Evolutionary conservation across 73 alveolate genomes (phyloP).

Genomic region (Durusdinium trenchii): DNA sequence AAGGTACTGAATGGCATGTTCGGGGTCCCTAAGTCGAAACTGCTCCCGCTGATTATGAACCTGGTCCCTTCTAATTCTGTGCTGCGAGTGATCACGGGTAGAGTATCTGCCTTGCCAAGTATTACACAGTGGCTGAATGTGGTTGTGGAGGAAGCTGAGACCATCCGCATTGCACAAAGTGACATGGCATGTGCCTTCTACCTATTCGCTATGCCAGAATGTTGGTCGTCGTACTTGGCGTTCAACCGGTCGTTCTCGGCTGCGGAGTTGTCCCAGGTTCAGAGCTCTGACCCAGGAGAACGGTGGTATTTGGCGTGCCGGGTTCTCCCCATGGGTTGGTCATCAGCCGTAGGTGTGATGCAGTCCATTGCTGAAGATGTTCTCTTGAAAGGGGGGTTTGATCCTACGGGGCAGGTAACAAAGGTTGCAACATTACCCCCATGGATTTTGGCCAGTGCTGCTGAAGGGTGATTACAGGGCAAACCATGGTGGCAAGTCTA

Average conservation of each 20-base stretch:
- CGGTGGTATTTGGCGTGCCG: not conserved
- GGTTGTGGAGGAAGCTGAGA: too few relatives aligned
- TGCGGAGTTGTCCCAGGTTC: not conserved
- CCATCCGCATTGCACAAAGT: too few relatives aligned
- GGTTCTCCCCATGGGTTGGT: too few relatives aligned
- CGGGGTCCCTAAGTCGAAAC: not conserved
- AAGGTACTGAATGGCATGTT: not conserved
- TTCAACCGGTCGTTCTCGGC: not conserved
- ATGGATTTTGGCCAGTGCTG: too few relatives aligned
- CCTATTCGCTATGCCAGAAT: too few relatives aligned
- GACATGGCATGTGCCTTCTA: too few relatives aligned
- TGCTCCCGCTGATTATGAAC: not conserved
- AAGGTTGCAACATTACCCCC: too few relatives aligned
- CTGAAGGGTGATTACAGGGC: too few relatives aligned
- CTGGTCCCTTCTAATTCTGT: not conserved
- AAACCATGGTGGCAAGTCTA: too few relatives aligned
- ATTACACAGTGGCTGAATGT: too few relatives aligned
- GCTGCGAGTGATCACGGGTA: not conserved
- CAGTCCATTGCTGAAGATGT: not conserved
- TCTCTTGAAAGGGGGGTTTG: not conserved
- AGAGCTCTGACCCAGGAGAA: not conserved
- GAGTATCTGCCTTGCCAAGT: not conserved
- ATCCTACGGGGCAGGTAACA: too few relatives aligned
- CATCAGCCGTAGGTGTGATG: conserved; percentile 10
- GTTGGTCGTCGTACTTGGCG: too few relatives aligned